Evolutionary conservation across 352 stramenopile species (phyloP).

Genomic region (Phytophthora pisi): DNA sequence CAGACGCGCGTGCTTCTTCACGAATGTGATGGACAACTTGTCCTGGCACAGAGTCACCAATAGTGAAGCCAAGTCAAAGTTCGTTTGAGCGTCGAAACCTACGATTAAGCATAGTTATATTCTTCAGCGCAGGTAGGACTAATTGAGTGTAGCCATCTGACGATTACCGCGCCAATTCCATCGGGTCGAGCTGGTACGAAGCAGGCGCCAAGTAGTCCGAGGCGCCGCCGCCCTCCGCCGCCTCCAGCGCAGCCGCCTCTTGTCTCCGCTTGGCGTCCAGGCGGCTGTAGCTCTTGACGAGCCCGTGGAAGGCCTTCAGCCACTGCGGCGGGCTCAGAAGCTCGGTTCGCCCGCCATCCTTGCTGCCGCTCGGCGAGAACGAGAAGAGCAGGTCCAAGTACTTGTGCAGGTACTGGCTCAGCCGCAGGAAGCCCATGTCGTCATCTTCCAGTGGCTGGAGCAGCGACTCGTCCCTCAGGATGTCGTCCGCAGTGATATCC

Average conservation of each 20-base stretch:
- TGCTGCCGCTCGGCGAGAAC: constrained; percentile 30
- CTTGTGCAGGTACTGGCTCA: constrained; percentile 63
- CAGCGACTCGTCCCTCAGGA: constrained; percentile 32
- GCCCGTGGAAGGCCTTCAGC: constrained; percentile 62
- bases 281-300: constrained; percentile 66
- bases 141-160: constrained; percentile 18
- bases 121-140: neutral
- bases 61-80: constrained; percentile 10
- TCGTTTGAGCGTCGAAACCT: constrained; percentile 6
- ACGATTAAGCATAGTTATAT: neutral
- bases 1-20: constrained; percentile 23
- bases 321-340: constrained; percentile 63
- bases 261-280: constrained; percentile 56
- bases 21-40: constrained; percentile 16
- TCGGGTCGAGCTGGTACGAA: constrained; percentile 25
- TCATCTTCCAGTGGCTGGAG: constrained; percentile 59
- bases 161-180: constrained; percentile 23
- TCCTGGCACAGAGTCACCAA: neutral
- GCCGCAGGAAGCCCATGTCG: constrained; percentile 59
- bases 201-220: constrained; percentile 11
- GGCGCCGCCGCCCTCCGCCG: constrained; percentile 5
- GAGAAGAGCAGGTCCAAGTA: constrained; percentile 66
- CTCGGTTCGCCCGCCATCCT: constrained; percentile 52
- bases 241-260: constrained; percentile 30
- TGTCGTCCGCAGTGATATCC: constrained; percentile 27